Evolutionary conservation across 139 green algal species (phyloP).

Genomic region (Tetraselmis chui): DNA sequence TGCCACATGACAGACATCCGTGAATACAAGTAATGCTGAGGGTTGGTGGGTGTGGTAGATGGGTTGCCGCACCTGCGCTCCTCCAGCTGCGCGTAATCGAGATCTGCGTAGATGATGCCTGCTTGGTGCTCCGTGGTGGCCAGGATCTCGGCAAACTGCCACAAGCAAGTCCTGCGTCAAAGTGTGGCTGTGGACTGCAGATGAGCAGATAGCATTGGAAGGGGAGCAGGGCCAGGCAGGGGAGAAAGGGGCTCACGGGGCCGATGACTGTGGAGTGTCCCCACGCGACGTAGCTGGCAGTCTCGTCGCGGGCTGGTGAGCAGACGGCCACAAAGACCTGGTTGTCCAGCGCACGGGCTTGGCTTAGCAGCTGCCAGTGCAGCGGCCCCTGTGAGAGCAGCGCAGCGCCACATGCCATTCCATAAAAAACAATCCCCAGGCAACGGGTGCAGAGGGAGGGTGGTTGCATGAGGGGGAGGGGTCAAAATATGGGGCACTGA

Average conservation of each 20-base stretch:
- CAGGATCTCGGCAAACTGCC: constrained; percentile 75
- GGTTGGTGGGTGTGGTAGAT: neutral
- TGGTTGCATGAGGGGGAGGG: neutral
- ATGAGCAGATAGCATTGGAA: neutral
- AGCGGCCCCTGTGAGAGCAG: constrained; percentile 57
- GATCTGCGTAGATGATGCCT: constrained; percentile 43
- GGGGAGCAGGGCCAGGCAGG: neutral
- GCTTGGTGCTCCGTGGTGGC: constrained; percentile 54
- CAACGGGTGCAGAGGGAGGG: no score
- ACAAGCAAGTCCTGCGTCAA: no score
- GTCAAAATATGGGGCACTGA: neutral
- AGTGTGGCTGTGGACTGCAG: no score
- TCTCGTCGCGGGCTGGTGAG: constrained; percentile 74
- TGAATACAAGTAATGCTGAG: constrained; percentile 10
- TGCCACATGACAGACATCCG: neutral
- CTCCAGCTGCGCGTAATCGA: constrained; percentile 63
- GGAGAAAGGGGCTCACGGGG: constrained; percentile 18
- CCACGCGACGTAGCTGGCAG: constrained; percentile 36
- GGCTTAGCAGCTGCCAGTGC: constrained; percentile 93
- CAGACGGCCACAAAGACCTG: constrained; percentile 89
- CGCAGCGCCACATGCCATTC: no score
- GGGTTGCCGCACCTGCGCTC: constrained; percentile 25
- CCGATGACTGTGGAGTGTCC: constrained; percentile 70
- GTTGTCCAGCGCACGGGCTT: constrained; percentile 85
- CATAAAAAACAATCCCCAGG: no score